Evolutionary conservation across 768 basidiomycete species (phyloP), one percentile per base, ranked within the genome.

Genomic region (Psilocybe sp.): DNA sequence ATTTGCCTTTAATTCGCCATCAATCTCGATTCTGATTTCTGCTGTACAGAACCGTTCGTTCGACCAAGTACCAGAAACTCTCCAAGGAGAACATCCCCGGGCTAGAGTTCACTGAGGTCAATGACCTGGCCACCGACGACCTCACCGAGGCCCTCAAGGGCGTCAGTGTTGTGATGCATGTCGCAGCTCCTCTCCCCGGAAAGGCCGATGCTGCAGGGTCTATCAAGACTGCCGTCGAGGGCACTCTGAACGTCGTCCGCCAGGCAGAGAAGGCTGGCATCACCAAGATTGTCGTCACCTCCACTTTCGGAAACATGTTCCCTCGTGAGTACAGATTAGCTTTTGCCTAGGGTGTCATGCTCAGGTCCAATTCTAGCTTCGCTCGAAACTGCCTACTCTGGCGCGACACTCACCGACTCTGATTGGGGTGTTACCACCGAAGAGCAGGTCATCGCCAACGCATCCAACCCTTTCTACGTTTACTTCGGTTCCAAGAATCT

Each of bases 81-180:
- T 69, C 51, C 58, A 58, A 31, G 55, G 64, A 63, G 38, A 60
- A 63, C 16, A 50, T 57, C 28, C 38, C 58, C 7, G 55, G 60
- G 7, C 55, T 67, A 18, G 66, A 67, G 44, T 61, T 68, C 32
- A 46, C 60, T 12, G 20, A 44, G 16, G 49, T 69, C 35, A 55
- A 64, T 42, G 69, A 70, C 45, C 46, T 70, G 31, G 59, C 61
- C 12, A 59, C 51, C n/a, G 60, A 60, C 37, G 59, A 65, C 44
- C 76, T 81, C 49, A 72, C 79, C 45, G 73, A 77, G 19, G 75
- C 74, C 2, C 70, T 81, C 43, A 69, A 75, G 47, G 78, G 71
- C 5, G 72, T 81, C 13, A 68, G 76, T 35, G 77, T 69, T 2
- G 66, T 82, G 37, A 63, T 70, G 5, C 77, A 79, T 55, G 64